Evolutionary conservation across 2,329 filamentous ascomycete species (phyloP).

Genomic region (Aspergillus alliaceus): DNA sequence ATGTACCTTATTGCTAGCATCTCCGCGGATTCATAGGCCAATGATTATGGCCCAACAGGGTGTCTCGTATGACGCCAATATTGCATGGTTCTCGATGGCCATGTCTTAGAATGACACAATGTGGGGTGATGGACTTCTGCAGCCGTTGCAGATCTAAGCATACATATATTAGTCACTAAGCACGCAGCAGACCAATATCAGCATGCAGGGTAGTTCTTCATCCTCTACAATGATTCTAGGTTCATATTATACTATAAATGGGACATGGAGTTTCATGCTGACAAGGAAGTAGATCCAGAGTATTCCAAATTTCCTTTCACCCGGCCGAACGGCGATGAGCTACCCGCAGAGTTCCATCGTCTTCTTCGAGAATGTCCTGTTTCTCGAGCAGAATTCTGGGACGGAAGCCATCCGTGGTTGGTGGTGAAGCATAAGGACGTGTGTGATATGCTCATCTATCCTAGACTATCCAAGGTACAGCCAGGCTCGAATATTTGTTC

Average conservation of each 20-base stretch:
- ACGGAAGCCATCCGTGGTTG: slow-evolving; percentile 3
- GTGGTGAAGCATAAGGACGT: slow-evolving; percentile 3
- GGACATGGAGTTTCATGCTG: neutral
- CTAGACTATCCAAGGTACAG: neutral
- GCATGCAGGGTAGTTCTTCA: neutral
- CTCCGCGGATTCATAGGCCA: neutral
- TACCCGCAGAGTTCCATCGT: neutral
- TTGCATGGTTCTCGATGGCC: neutral
- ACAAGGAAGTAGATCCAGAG: neutral
- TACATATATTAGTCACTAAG: neutral
- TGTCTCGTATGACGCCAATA: neutral
- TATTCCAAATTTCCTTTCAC: neutral
- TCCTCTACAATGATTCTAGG: neutral
- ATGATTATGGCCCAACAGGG: neutral
- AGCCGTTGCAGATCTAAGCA: neutral
- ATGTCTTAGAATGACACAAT: neutral
- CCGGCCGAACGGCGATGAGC: neutral
- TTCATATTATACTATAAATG: neutral
- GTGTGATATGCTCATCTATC: neutral
- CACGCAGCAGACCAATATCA: neutral
- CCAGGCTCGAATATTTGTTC: neutral
- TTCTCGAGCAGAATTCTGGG: slow-evolving; percentile 1
- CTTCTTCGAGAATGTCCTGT: neutral
- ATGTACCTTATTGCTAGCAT: neutral
- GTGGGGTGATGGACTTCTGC: neutral